Evolutionary conservation across 2,329 filamentous ascomycete species (phyloP).

Genomic region (Thelonectria rubi): DNA sequence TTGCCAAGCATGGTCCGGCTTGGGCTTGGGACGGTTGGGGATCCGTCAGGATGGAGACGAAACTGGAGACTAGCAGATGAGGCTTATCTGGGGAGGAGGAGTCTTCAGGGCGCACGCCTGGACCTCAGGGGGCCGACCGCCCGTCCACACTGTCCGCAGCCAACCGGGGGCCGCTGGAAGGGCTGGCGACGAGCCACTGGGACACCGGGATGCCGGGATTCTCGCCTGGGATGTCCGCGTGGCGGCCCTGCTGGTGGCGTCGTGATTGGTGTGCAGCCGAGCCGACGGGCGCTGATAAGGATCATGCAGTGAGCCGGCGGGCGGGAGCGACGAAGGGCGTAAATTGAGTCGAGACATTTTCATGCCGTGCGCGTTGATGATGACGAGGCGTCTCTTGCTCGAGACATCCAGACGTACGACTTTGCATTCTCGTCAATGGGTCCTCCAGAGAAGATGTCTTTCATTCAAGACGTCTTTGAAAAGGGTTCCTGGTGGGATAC

Average conservation of each 20-base stretch:
- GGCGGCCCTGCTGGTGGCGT: slow-evolving; percentile 23
- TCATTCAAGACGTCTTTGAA: too few species aligned
- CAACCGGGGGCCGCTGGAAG: too few species aligned
- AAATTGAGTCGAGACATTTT: neutral
- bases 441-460: too few species aligned
- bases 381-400: too few species aligned
- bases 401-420: too few species aligned
- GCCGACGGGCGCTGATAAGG: slow-evolving; percentile 39
- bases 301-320: slow-evolving; percentile 14
- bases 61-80: slow-evolving; percentile 15
- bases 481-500: too few species aligned
- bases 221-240: slow-evolving; percentile 26
- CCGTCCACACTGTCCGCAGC: too few species aligned
- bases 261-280: slow-evolving; percentile 29
- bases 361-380: neutral
- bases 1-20: slow-evolving; percentile 26
- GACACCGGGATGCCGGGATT: slow-evolving; percentile 4
- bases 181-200: slow-evolving; percentile 14
- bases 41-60: slow-evolving; percentile 31
- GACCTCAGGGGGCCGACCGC: neutral
- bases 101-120: slow-evolving; percentile 9
- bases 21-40: slow-evolving; percentile 24
- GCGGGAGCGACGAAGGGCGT: neutral
- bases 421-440: too few species aligned
- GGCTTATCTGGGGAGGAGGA: slow-evolving; percentile 17